Evolutionary conservation across 129 eudicot genomes (phyloP).

Genomic region (Artemisia annua): DNA sequence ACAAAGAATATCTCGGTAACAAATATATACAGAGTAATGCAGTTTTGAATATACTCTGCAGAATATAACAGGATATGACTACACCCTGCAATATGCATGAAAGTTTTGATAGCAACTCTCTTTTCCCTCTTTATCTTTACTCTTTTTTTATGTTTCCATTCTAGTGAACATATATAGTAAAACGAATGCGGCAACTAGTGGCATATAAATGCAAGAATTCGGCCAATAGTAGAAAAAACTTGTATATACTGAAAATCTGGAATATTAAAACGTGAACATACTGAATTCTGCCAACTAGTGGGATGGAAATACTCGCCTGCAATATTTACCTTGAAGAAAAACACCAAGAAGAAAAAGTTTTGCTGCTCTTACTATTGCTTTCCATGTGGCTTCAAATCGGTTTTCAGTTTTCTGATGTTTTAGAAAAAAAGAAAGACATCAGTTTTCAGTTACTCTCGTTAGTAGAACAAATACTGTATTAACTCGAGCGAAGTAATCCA

Average conservation of each 20-base stretch:
- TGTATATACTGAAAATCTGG: not conserved
- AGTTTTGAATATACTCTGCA: not conserved
- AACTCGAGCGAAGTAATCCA: conserved; percentile 13
- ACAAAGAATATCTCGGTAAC: not conserved
- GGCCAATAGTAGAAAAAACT: not conserved
- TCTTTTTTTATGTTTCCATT: not conserved
- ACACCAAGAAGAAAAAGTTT: too few relatives aligned
- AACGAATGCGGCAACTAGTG: conserved; percentile 4
- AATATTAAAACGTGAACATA: not conserved
- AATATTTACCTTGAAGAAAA: too few relatives aligned
- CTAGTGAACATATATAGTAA: conserved; percentile 1
- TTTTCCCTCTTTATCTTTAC: not conserved
- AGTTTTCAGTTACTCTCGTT: conserved; percentile 9
- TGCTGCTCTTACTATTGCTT: conserved; percentile 23
- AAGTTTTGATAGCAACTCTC: not conserved
- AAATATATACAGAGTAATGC: not conserved
- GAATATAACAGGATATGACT: not conserved
- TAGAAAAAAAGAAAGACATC: conserved; percentile 18
- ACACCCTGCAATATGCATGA: not conserved
- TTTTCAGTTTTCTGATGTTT: conserved; percentile 55
- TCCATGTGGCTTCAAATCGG: conserved; percentile 61
- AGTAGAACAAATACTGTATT: conserved; percentile 2
- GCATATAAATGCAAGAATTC: not conserved
- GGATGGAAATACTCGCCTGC: too few relatives aligned
- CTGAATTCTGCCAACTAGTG: not conserved